Evolutionary conservation across 805 yeast species (phyloP), one percentile per base, ranked within the genome.

Genomic region (Nematodospora valgi): DNA sequence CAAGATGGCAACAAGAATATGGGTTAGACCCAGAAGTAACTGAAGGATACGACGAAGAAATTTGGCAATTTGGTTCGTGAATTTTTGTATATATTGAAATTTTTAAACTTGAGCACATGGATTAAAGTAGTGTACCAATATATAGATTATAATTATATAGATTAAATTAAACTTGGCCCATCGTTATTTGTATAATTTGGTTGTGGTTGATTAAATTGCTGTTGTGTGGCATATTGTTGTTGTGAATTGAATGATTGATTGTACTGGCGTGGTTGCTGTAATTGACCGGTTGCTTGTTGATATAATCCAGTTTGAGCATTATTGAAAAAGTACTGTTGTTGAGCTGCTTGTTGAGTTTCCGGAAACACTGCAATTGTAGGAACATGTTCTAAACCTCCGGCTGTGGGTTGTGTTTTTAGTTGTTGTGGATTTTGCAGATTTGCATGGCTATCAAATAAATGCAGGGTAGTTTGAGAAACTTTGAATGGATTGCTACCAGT

Each of bases 1-100:
- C 73, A 25, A 70, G 70, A 35, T 91, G 98, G 98, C 95, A 86
- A 45, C 64, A 69, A 32, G 52, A 62, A 5, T 89, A 82, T 51
- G 95, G 96, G 2, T 67, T 62, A 2, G 94, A 88, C 47, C 43
- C 44, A 1, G 43, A 54, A 2, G 79, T 82, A 6, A 86, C 95
- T 0, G 91, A 62, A 35, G 69, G 47, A 6, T 67, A 52, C 32
- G 54, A 50, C 12, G 52, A 53, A 37, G 72, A 60, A 16, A 26
- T 67, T 7, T 67, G 72, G 71, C n/a, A 38, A 10, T 34, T 28
- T 27, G 32, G 32, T 22, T 20, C 2, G 6, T 23, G 14, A 32
- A 16, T 5, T 19, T 11, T 11, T 22, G 10, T 16, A 24, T 11
- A 22, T 13, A 27, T 27, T 14, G 13, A 27, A 20, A 20, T 20